These are phyloP conservation scores for Saccharomyces uvarum DNA, from an alignment of 1,139 yeast species.

Conservation along the genomic window DNA sequence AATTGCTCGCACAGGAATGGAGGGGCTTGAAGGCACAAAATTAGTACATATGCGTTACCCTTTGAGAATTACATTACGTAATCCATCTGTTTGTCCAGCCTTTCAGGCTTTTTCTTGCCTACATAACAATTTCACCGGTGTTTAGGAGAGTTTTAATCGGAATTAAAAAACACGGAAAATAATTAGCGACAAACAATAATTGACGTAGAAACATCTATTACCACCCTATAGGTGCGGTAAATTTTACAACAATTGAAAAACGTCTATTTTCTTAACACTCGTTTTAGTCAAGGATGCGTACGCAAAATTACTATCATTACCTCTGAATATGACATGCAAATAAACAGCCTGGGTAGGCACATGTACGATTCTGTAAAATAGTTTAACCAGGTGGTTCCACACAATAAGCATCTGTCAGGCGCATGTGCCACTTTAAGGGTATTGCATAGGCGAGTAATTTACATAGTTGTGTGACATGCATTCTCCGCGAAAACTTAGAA, in stretches of 20 bases:
- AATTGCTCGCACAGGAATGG: not conserved
- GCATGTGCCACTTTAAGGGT: not conserved
- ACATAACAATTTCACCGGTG: not conserved
- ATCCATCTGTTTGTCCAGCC: not conserved
- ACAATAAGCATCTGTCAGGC: not conserved
- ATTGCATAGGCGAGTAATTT: not conserved
- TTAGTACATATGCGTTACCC: not conserved
- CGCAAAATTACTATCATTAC: too few species aligned
- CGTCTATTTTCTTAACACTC: too few species aligned
- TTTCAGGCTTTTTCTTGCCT: not conserved
- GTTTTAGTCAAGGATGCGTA: too few species aligned
- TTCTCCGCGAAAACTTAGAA: not conserved
- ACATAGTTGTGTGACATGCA: not conserved
- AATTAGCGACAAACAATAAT: not conserved
- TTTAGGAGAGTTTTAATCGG: not conserved
- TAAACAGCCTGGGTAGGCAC: not conserved
- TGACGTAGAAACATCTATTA: too few species aligned
- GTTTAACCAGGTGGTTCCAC: not conserved
- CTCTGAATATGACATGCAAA: too few species aligned
- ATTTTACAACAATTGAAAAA: too few species aligned
- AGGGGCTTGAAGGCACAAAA: not conserved
- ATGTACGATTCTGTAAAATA: not conserved
- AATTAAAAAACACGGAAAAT: not conserved
- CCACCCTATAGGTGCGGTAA: too few species aligned
- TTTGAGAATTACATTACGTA: not conserved